Evolutionary conservation across 495 filamentous ascomycete genomes (phyloP), one percentile per base, ranked within the genome.

Genomic region (Penicillium fimorum): DNA sequence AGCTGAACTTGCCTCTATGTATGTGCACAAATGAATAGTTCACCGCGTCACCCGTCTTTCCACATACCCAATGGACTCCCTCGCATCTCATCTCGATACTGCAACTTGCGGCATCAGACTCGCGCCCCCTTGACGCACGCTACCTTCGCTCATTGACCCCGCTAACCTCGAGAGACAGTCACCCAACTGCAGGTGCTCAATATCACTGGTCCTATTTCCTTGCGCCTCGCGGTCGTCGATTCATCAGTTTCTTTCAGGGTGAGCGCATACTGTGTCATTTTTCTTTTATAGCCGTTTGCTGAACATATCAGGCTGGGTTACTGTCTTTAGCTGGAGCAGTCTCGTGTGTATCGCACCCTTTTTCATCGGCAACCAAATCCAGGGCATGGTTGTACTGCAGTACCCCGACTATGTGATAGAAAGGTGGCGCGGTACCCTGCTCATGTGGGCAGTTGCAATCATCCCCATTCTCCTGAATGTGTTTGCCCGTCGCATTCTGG

Each of bases 191-290:
- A 11, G 68, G 67, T 37, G 76, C 73, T 20, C 77, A 82, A 59
- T 79, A 79, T 65, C 72, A 78, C 53, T 79, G 76, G 76, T 71
- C 68, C 5, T 65, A 68, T 53, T 61, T 77, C 38, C 69, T 80
- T 42, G 75, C 76, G 12, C 76, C 77, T 37, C 42, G 60, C 18
- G 61, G 55, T 10, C 73, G 57, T 33, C 56, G 70, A 20, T 75
- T 79, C 37, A 58, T 74, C 40, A 79, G 74, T 54, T 79, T 75
- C 55, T 69, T 79, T 33, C 72, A 75, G 45, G 76, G 74, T 69
- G 38, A 40, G 66, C 69, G 33, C 66, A 63, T 22, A 49, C 56
- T 13, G 54, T 71, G 25, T 60, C 56, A 11, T 73, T 68, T 70
- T 55, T 64, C 47, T 63, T 61, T 30, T 33, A 50, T 41, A 50